Evolutionary conservation across 805 yeast genomes (phyloP), one percentile per base, ranked within the genome.

Genomic region (Jamesozyma piceae): DNA sequence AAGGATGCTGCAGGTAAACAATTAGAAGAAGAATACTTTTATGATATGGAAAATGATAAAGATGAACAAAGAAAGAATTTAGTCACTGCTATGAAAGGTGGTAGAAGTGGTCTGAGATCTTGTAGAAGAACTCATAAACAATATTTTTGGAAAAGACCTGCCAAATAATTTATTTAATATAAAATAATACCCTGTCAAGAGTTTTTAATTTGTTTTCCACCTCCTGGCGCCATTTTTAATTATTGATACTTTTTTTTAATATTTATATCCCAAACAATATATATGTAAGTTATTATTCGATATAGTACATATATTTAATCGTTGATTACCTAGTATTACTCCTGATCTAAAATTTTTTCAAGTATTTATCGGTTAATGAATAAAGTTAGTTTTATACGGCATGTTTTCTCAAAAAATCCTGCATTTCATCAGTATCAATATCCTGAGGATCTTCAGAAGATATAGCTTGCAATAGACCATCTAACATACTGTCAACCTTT

Each of bases 1-100:
- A 89, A 88, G 60, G 97, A 92, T 63, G 97, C 97, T 3, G 95
- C 97, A 2, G 98, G 97, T 14, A 87, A 88, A 62, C 88, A 85
- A 4, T 69, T 92, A 47, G 97, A 90, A 50, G 95, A 87, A 60
- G 97, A 90, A 60, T 92, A 87, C 58, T 92, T 87, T 63, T 92
- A 92, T 57, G 78, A 80, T 43, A 80, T 88, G 5, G 97, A 87
- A 51, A 74, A 79, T 35, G 98, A 92, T 63, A 58, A 65, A 30
- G 95, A 90, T 56, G 54, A 58, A 28, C 77, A 78, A 39, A 78
- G 98, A 58, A 79, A 77, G 34, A 62, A 63, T 37, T 66, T 88
- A 49, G 95, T 89, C 8, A 73, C 77, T 39, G 79, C 84, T 36
- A 67, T 87, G 43, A 83, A 86, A 58, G 97, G 97, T 14, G 74